These are phyloP conservation scores for Urochloa ruziziensis DNA, from an alignment of 176 grass and related monocot genomes.

Conservation along the genomic window DNA sequence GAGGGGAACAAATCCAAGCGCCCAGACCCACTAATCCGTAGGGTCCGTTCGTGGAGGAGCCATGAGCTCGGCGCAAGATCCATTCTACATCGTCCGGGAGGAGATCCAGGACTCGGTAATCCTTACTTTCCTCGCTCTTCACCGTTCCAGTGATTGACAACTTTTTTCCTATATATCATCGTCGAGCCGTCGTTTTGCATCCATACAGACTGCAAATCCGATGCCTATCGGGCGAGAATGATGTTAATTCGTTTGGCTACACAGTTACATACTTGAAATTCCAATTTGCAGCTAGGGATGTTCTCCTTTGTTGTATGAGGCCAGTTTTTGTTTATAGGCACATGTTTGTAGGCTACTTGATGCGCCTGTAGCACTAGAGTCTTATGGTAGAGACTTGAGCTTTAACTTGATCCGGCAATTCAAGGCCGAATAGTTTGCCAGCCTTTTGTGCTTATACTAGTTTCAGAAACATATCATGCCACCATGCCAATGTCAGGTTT, in stretches of 20 bases:
- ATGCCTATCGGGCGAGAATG: not conserved
- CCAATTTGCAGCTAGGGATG: not conserved
- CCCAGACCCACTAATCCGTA: not conserved
- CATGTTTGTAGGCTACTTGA: not conserved
- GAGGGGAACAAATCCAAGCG: not conserved
- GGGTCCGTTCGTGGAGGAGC: not conserved
- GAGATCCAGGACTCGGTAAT: constrained; percentile 63
- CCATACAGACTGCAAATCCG: not conserved
- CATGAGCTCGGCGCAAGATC: constrained; percentile 59
- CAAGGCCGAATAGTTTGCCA: not conserved
- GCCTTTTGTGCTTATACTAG: not conserved
- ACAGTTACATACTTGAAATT: not conserved
- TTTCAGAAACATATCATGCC: not conserved
- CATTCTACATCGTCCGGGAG: constrained; percentile 64
- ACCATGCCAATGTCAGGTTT: not conserved
- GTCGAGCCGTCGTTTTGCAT: not conserved
- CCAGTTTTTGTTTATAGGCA: not conserved
- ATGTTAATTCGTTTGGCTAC: not conserved
- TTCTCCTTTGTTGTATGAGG: not conserved
- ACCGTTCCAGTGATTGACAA: not conserved
- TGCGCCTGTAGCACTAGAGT: not conserved
- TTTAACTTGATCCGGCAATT: not conserved
- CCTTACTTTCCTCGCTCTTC: not conserved
- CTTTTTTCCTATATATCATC: not conserved
- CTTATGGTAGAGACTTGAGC: not conserved